Base-by-base conservation (phyloP, 208 protist species). In the Angomonas ambiguus region DNA sequence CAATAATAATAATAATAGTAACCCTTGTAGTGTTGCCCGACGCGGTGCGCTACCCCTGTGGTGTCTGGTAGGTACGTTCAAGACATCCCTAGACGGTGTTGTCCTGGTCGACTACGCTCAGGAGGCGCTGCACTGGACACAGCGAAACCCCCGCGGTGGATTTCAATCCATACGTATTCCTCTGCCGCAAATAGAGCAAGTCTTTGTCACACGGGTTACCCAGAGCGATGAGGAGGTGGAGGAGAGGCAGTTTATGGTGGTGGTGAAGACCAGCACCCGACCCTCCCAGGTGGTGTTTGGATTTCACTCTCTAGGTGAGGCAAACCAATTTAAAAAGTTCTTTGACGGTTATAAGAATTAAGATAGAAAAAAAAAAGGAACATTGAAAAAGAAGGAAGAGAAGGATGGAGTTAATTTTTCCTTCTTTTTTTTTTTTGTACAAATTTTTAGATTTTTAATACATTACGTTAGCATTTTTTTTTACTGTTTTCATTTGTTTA, bases 281-380 rank as follows among this genome's bases (percentile, higher is more conserved):
- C 89, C 89, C 1, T 89, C 85, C 22, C 85, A 92, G 66, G 77
- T 95, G 53, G 78, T 89, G 10, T 95, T 93, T 71, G 89, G 85
- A 2, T 93, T 95, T 72, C 62, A 69, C 30, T 85, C 75, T 8
- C 33, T 63, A 27, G 27, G 59, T 4, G 82, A 93, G 67, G 85
- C 84, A 20, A 83, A 76, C 34, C 68, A 74, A 41, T 76, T 95
- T 64, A 65, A 74, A 31, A 45, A 49, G 45, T 55, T 83, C 25
- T 33, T 88, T 31, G 58, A 65, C 51, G 51, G 22, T 1, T 38
- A 71, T 34, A 18, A 1, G 48, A 62, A 16, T 2, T 55, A 45
- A 2, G 20, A n/a, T 62, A 18, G 10, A 69, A 66, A 69, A 13
- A 48, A 64, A 45, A 45, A 45, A n/a, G 16, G 16, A 8, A n/a